Evolutionary conservation across 169 alveolate species (phyloP).

Genomic region (Cryptosporidium muris): DNA sequence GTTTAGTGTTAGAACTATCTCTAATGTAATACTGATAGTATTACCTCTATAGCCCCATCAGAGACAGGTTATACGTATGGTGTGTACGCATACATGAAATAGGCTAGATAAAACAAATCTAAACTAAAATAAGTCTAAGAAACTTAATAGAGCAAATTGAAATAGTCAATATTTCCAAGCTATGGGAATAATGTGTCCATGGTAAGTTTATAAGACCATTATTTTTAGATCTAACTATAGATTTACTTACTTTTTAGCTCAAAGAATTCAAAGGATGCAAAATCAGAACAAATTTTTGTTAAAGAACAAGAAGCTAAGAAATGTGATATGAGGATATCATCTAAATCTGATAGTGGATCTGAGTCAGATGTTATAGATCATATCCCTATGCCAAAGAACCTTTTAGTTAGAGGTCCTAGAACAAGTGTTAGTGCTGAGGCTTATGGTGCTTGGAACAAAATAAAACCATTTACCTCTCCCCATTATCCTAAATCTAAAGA

Average conservation of each 20-base stretch:
- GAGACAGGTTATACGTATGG: no score
- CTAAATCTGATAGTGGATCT: conserved; percentile 67
- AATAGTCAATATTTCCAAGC: not conserved
- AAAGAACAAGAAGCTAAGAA: conserved; percentile 18
- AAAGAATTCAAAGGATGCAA: conserved; percentile 16
- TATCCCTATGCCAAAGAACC: conserved; percentile 42
- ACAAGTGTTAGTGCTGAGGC: conserved; percentile 93
- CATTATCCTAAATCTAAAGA: conserved; percentile 85
- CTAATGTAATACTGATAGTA: no score
- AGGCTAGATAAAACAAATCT: not conserved
- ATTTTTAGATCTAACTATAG: conserved; percentile 2
- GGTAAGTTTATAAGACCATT: conserved; percentile 24
- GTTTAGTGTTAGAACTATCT: no score
- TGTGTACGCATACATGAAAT: no score
- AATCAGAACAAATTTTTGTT: not conserved
- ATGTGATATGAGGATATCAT: not conserved
- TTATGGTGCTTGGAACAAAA: conserved; percentile 91
- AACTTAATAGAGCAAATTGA: no score
- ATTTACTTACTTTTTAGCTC: conserved; percentile 26
- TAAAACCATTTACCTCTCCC: conserved; percentile 87
- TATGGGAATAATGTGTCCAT: conserved; percentile 67
- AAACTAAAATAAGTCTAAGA: not conserved
- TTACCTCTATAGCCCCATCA: no score
- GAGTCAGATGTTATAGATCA: conserved; percentile 51
- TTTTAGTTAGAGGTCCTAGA: conserved; percentile 71